These are phyloP conservation scores for Scorias spongiosa DNA, from an alignment of 2,329 filamentous ascomycete genomes.

Conservation along the genomic window DNA sequence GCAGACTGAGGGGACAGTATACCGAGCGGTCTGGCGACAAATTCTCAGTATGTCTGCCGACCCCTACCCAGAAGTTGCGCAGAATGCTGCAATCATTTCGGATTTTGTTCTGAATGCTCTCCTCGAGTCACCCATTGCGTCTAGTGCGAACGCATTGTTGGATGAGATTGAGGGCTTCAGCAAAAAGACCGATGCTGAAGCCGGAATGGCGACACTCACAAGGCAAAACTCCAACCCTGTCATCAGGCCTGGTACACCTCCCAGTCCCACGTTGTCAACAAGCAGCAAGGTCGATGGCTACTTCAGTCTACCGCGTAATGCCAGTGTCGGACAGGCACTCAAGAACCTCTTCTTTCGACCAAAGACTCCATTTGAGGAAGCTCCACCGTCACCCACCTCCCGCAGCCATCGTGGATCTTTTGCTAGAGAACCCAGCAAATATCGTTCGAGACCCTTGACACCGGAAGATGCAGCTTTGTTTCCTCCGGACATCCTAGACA, in stretches of 20 bases:
- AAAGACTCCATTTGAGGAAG: slow-evolving; percentile 9
- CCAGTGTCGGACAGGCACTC: slow-evolving; percentile 48
- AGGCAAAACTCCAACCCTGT: slow-evolving; percentile 32
- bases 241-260: slow-evolving; percentile 29
- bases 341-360: slow-evolving; percentile 41
- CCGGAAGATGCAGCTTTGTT: slow-evolving; percentile 22
- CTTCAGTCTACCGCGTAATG: slow-evolving; percentile 46
- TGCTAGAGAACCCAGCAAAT: slow-evolving; percentile 7
- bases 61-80: slow-evolving; percentile 82
- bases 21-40: slow-evolving; percentile 88
- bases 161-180: slow-evolving; percentile 36
- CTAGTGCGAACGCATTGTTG: slow-evolving; percentile 55
- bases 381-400: slow-evolving; percentile 13
- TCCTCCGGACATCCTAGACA: slow-evolving; percentile 61
- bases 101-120: slow-evolving; percentile 72
- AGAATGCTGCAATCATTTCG: slow-evolving; percentile 68
- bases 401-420: slow-evolving; percentile 12
- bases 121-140: slow-evolving; percentile 59
- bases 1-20: slow-evolving; percentile 69
- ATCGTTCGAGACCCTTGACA: slow-evolving; percentile 29
- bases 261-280: slow-evolving; percentile 29
- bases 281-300: slow-evolving; percentile 42
- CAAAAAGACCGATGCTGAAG: slow-evolving; percentile 5
- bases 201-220: slow-evolving; percentile 9
- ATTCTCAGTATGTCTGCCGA: slow-evolving; percentile 81